These are phyloP conservation scores for Silybum marianum DNA, from an alignment of 129 eudicot genomes.

Conservation along the genomic window DNA sequence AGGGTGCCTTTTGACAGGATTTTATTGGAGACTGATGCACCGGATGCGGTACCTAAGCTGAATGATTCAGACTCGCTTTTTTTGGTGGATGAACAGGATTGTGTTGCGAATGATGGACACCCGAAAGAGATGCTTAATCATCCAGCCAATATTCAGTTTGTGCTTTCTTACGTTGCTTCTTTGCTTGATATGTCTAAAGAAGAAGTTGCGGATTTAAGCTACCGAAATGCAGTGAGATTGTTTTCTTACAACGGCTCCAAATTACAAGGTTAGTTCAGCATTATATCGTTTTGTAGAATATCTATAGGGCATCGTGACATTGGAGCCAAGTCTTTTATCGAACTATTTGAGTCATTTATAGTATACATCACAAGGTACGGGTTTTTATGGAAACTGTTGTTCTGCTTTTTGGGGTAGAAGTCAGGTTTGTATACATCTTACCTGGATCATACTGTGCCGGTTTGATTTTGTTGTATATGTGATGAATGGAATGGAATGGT, in stretches of 20 bases:
- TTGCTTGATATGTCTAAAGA: constrained; percentile 66
- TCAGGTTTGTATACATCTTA: neutral
- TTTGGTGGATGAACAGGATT: constrained; percentile 47
- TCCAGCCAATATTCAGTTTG: constrained; percentile 79
- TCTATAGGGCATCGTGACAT: neutral
- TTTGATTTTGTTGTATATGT: neutral
- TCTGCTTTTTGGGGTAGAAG: neutral
- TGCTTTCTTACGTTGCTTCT: constrained; percentile 74
- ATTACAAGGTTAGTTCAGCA: constrained; percentile 38
- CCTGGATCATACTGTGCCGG: neutral
- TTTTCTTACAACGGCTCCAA: constrained; percentile 89
- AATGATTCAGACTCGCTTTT: constrained; percentile 39
- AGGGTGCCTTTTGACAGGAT: constrained; percentile 77
- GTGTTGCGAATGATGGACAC: constrained; percentile 20
- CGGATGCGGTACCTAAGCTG: constrained; percentile 74
- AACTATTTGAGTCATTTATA: neutral
- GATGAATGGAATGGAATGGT: neutral
- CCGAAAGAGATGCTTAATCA: constrained; percentile 63
- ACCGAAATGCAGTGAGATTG: constrained; percentile 60
- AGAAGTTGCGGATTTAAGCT: constrained; percentile 72
- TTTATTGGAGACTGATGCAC: constrained; percentile 95
- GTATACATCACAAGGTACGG: neutral
- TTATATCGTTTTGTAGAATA: neutral
- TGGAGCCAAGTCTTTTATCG: neutral
- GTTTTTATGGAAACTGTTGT: neutral